Percentiles rank a stretch among this genome's conserved stretches.
These are phyloP conservation scores for Lactarius quietus DNA, from an alignment of 768 basidiomycete genomes.

Conservation along the genomic window DNA sequence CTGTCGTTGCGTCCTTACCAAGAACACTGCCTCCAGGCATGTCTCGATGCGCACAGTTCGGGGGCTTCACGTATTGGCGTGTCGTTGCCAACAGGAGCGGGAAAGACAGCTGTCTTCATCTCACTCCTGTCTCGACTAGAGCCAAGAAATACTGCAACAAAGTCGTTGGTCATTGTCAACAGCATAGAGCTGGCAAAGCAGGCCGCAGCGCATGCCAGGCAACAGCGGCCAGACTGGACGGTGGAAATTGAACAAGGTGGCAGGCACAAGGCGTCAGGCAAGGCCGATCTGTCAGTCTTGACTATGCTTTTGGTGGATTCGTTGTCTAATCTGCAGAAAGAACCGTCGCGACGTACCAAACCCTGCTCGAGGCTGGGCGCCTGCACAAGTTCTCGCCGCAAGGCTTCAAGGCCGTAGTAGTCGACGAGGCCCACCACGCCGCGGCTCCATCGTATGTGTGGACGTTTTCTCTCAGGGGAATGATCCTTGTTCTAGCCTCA, in stretches of 20 bases:
- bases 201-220: constrained; percentile 67
- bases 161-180: constrained; percentile 82
- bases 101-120: constrained; percentile 91
- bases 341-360: constrained; percentile 89
- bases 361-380: constrained; percentile 58
- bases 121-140: constrained; percentile 66
- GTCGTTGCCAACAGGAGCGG: constrained; percentile 79
- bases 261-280: constrained; percentile 69
- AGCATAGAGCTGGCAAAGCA: constrained; percentile 87
- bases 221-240: constrained; percentile 64
- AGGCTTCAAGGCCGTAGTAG: constrained; percentile 67
- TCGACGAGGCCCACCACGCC: constrained; percentile 96
- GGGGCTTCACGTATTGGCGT: constrained; percentile 79
- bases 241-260: constrained; percentile 92
- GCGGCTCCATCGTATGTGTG: constrained; percentile 76
- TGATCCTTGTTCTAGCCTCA: constrained; percentile 29
- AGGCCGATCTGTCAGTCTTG: constrained; percentile 74
- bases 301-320: neutral
- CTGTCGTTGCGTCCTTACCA: constrained; percentile 82
- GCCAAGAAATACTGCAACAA: constrained; percentile 41
- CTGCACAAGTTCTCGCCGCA: constrained; percentile 72
- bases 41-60: constrained; percentile 60
- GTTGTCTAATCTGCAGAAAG: constrained; percentile 36
- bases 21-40: constrained; percentile 71
- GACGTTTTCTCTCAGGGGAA: constrained; percentile 16